A percentile compares a stretch with the other conserved stretches of the same genome.
Evolutionary conservation across 495 filamentous ascomycete genomes (phyloP).

Genomic region (Xylaria grammica): DNA sequence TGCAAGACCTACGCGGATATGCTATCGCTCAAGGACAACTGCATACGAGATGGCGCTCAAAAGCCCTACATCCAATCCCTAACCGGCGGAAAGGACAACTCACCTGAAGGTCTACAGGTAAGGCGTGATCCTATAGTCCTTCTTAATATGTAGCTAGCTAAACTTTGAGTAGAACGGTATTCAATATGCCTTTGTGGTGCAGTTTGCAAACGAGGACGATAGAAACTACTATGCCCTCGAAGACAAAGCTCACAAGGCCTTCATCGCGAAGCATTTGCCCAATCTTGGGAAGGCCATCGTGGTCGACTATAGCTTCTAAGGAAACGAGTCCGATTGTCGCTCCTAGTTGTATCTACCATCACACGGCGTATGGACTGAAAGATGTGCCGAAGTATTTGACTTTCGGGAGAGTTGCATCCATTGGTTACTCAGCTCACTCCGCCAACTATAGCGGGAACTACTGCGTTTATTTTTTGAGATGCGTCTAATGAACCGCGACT

Average conservation of each 20-base stretch:
- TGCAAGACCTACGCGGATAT: conserved; percentile 34
- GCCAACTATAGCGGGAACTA: no score
- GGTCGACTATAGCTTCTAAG: conserved; percentile 49
- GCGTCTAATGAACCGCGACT: no score
- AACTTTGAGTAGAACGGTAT: conserved; percentile 49
- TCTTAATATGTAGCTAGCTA: not conserved
- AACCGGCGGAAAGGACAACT: conserved; percentile 68
- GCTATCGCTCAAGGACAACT: conserved; percentile 47
- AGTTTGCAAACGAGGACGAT: conserved; percentile 64
- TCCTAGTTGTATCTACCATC: no score
- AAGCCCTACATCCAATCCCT: conserved; percentile 63
- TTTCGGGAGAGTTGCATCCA: no score
- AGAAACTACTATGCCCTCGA: conserved; percentile 59
- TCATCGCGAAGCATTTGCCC: conserved; percentile 43
- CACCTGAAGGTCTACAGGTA: conserved; percentile 68
- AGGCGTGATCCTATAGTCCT: not conserved
- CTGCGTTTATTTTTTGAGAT: no score
- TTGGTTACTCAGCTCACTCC: no score
- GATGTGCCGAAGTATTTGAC: no score
- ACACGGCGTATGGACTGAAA: no score
- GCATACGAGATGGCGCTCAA: conserved; percentile 54
- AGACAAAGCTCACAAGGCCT: conserved; percentile 57
- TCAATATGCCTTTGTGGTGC: conserved; percentile 65
- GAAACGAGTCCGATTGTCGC: no score
- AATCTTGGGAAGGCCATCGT: conserved; percentile 48